Base-by-base conservation (phyloP, 2,329 filamentous ascomycete species). In the Coniochaeta prunicola region DNA sequence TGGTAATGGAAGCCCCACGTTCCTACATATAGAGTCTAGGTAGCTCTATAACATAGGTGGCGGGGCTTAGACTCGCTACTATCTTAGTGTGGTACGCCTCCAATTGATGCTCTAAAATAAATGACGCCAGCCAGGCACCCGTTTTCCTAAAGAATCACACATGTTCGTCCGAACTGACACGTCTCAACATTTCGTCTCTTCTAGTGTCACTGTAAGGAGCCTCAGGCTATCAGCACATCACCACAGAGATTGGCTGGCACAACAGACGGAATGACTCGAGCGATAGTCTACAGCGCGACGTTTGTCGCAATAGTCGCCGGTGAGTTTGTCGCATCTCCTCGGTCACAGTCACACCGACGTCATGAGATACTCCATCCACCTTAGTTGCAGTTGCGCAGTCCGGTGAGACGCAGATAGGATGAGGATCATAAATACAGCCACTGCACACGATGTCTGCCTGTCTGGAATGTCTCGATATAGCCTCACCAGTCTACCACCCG, bases 241-340 rank as follows among this genome's bases (percentile, higher is more conserved):
- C 12, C 21, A 28, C 30, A 19, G n/a, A n/a, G 53, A 53, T 30
- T 6, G 21, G 7, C 19, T 53, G 59, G 26, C n/a, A 17, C 45
- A 28, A 15, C n/a, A 53, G 59, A 34, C 15, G 65, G 59, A 59
- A 79, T 80, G 77, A 79, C 77, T 38, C 73, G 77, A 56, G 69
- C 71, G 45, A 71, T 69, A 33, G 74, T 79, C 38, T 80, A 80
- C 63, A 69, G 68, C 59, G 66, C 71, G 54, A 76, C 73, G 60
- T 65, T 79, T 61, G 70, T 74, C 67, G 77, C 72, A 59, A 73
- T 77, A 67, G 66, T 71, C 57, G 75, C 71, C 56, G 74, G 77
- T 79, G 70, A 63, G 76, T 76, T 58, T 2, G 10, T 8, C 5
- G 31, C 48, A 33, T 58, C 53, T 26, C 53, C 33, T 36, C 33